Base-by-base conservation (phyloP, 768 basidiomycete genomes). In the Russula brevipes region DNA sequence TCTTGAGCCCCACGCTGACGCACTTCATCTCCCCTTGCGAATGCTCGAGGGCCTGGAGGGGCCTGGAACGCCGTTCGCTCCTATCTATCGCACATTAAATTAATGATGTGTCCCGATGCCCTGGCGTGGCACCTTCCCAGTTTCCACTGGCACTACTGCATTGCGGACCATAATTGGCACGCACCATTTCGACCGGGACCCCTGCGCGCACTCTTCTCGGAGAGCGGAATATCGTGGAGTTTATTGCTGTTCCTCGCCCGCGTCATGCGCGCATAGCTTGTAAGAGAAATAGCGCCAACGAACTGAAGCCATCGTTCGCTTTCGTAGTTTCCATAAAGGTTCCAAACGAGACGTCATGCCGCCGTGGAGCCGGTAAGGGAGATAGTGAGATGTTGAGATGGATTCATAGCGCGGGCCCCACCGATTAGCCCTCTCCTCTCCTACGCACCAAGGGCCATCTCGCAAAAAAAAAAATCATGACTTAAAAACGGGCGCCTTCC, bases 331-430 rank as follows among this genome's bases (percentile, higher is more conserved):
- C n/a, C 6, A 35, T 19, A n/a, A 30, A 7, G 14, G 33, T 35
- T 16, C 31, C 10, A 44, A 54, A 33, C 39, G 2, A 14, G 19
- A 57, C 41, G 50, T 44, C 50, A 52, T 52, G 8, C 50, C 58
- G 50, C 58, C 30, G 58, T 59, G 50, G 50, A 44, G 58, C 12
- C 50, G 58, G 51, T 5, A 44, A 42, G 17, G 11, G 49, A 50
- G 42, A 33, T n/a, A 44, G n/a, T 30, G 42, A 55, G 54, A 44
- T 35, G 42, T 17, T 30, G 54, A 56, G 30, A 41, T 54, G 41
- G 54, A 42, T 30, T 41, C 24, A 54, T 42, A 41, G 39, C 19
- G 5, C 39, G 41, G 30, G 54, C 54, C 42, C 54, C 55, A 46
- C 42, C 55, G 16, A 19, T 19, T 19, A 57, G 12, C 55, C 17